These are phyloP conservation scores for Colletotrichum cuscutae DNA, from an alignment of 2,329 filamentous ascomycete species.

Conservation along the genomic window DNA sequence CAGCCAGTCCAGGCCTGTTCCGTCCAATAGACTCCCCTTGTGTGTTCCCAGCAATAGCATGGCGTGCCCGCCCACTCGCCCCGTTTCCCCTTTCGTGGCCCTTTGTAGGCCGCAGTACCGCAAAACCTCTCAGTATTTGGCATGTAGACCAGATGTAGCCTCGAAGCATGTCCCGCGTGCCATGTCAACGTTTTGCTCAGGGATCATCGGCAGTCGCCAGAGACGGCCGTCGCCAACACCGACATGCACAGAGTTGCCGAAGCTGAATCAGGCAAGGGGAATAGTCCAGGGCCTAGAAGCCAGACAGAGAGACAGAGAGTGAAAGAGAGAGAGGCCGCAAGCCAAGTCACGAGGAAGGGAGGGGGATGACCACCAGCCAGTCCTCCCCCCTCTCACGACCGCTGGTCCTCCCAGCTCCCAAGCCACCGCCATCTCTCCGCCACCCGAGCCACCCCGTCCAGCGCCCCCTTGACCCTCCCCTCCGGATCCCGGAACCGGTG, in stretches of 20 bases:
- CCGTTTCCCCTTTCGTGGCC: background rate
- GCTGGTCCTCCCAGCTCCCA: slow-evolving; percentile 70
- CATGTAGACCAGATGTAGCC: slow-evolving; percentile 8
- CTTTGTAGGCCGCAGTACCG: background rate
- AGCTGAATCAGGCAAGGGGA: background rate
- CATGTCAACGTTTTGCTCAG: background rate
- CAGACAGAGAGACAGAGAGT: background rate
- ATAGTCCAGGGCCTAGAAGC: background rate
- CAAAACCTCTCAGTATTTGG: background rate
- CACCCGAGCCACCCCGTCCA: slow-evolving; percentile 66
- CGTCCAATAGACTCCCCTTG: slow-evolving; percentile 27
- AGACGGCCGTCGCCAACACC: background rate
- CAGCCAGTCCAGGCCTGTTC: slow-evolving; percentile 30
- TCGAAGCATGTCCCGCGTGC: background rate
- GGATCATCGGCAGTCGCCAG: slow-evolving; percentile 10
- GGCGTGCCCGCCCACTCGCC: background rate
- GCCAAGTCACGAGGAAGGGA: background rate
- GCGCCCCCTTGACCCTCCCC: slow-evolving; percentile 67
- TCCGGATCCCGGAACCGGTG: slow-evolving; percentile 63
- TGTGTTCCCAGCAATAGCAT: background rate
- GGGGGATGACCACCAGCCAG: background rate
- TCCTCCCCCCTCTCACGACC: slow-evolving; percentile 47
- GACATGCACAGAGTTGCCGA: background rate
- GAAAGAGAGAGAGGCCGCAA: background rate
- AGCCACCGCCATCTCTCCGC: slow-evolving; percentile 75